Evolutionary conservation across 148 eudicot species (phyloP), one percentile per base, ranked within the genome.

Genomic region (Pouteria glomerata): DNA sequence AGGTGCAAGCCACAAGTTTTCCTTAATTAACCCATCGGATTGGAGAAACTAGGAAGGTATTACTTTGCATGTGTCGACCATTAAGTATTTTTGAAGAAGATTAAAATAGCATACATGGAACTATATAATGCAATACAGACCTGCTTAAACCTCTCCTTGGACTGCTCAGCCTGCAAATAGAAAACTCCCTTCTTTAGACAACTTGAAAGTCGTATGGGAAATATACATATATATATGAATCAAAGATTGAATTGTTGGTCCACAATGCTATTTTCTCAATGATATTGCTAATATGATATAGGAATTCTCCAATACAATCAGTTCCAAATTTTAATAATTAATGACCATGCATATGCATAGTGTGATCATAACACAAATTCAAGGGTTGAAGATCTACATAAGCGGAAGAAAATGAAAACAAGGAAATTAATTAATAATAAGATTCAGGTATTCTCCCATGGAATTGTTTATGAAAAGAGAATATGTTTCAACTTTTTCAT

Each of bases 131-230:
- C n/a, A n/a, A 31, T 34, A 34, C 2, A 24, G 68, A 75, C 73
- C 78, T 75, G 60, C 61, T 75, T 75, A 50, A 48, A 50, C 65
- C 78, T 75, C 68, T 60, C 47, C 53, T 75, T 59, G 1, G 67
- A 58, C 45, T 51, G 60, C 53, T 75, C 68, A 1, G 68, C 73
- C 78, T 75, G 73, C 68, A 75, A 47, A 44, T 14, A 35, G n/a
- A 68, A 31, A 67, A 6, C 11, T 33, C 51, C 3, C 16, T 18
- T 3, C 51, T 59, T 57, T 62, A 66, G 37, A 70, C 12, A 19
- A 27, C 19, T 24, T 24, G 33, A 30, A 11, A 44, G 2, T n/a
- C 4, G 30, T 27, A 58, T 4, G 30, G n/a, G 30, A 48, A 4
- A 74, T 1, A 62, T 8, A 35, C 56, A 8, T 16, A 42, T 57